A percentile compares a stretch with the other conserved stretches of the same genome.
These are phyloP conservation scores for Cystobasidium slooffiae DNA, from an alignment of 1,284 basidiomycete genomes.

Conservation along the genomic window DNA sequence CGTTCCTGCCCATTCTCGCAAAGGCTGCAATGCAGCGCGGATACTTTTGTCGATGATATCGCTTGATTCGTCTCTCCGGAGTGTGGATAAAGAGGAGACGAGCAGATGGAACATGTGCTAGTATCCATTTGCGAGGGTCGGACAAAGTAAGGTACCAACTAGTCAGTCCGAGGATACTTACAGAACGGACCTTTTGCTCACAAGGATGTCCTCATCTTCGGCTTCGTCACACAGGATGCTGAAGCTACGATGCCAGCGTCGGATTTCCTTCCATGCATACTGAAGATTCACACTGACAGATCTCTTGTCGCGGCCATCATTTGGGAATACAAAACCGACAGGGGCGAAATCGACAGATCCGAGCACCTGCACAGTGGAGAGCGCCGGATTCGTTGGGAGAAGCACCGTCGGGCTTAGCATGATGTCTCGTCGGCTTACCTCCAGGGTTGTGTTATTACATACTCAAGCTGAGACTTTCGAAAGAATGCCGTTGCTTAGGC, in stretches of 20 bases:
- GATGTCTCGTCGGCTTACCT: not conserved
- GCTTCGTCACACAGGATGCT: constrained; percentile 22
- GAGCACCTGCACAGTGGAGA: constrained; percentile 30
- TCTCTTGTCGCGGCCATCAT: not conserved
- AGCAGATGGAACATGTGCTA: constrained; percentile 23
- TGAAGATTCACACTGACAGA: not conserved
- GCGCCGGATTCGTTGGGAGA: constrained; percentile 16
- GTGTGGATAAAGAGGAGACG: not conserved
- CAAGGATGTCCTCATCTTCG: constrained; percentile 24
- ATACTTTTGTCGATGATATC: constrained; percentile 19
- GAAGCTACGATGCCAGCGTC: constrained; percentile 29
- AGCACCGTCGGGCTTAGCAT: not conserved
- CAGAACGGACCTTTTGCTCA: not conserved
- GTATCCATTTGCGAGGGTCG: too few relatives aligned
- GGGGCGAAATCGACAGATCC: constrained; percentile 15
- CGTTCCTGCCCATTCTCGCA: constrained; percentile 20
- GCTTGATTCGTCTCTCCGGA: not conserved
- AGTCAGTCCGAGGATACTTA: not conserved
- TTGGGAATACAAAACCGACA: constrained; percentile 19
- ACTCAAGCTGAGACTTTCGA: not conserved
- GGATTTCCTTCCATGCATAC: constrained; percentile 30
- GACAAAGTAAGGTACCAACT: not conserved
- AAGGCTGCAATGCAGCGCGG: not conserved
- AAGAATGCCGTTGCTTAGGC: too few relatives aligned
- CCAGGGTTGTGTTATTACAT: not conserved